Evolutionary conservation across 768 basidiomycete species (phyloP).

Genomic region (Russula abietina): DNA sequence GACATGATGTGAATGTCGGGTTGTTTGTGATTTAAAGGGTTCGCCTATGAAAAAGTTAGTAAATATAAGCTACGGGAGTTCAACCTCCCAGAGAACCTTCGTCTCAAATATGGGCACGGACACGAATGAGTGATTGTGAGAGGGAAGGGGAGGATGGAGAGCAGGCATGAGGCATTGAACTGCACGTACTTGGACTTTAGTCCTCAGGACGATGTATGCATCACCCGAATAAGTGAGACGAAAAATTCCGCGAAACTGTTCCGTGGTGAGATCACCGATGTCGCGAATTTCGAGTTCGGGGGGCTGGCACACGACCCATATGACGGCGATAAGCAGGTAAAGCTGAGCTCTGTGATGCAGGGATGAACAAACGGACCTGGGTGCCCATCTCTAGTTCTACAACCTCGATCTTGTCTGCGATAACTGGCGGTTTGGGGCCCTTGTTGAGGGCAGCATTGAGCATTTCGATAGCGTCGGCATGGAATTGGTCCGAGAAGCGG

Average conservation of each 20-base stretch:
- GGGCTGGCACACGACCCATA: conserved; percentile 47
- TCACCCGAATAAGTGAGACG: conserved; percentile 92
- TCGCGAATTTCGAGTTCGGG: conserved; percentile 96
- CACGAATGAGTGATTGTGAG: neutral
- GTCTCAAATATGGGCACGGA: too few relatives aligned
- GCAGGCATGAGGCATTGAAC: neutral
- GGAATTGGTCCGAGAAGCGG: conserved; percentile 93
- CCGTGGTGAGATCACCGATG: conserved; percentile 92
- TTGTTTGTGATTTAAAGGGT: conserved; percentile 89
- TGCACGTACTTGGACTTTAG: conserved; percentile 79
- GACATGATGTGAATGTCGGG: conserved; percentile 84
- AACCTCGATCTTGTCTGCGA: conserved; percentile 95
- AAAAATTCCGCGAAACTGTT: conserved; percentile 96
- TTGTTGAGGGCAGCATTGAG: conserved; percentile 95
- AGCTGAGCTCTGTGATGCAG: neutral
- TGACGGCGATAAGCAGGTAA: neutral
- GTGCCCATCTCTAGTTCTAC: conserved; percentile 99
- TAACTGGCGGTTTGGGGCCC: conserved; percentile 95
- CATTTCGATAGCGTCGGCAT: conserved; percentile 93
- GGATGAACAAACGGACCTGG: conserved; percentile 51
- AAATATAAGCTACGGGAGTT: neutral
- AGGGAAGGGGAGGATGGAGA: neutral
- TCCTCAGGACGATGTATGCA: conserved; percentile 78
- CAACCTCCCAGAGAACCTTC: neutral
- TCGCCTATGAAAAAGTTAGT: conserved; percentile 52